A percentile compares a stretch with the other conserved stretches of the same genome.
Conservation (phyloP, 257 asterid genomes). For the Plectranthus barbatus region DNA sequence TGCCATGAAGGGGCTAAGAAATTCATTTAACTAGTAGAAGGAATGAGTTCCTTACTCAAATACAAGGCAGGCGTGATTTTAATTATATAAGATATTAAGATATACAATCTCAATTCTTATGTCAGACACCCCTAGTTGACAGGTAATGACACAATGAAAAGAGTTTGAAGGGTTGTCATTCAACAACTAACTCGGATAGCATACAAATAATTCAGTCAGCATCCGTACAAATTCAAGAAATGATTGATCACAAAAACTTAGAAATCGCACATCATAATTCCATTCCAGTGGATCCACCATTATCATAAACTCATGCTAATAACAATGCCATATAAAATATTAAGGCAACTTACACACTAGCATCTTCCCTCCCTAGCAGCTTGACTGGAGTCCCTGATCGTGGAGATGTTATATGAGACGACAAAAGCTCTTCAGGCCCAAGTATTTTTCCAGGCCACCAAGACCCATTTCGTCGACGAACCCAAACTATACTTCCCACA, state of each 20-base stretch:
- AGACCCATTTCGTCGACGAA: constrained; percentile 92
- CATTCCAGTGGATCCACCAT: constrained; percentile 14
- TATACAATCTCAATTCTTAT: too few species aligned
- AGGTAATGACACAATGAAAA: background rate
- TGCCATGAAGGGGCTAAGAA: too few species aligned
- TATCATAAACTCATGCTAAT: background rate
- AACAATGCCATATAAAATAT: constrained; percentile 4
- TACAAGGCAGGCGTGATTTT: too few species aligned
- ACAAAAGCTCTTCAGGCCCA: constrained; percentile 77
- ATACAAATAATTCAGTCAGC: too few species aligned
- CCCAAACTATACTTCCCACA: constrained; percentile 99
- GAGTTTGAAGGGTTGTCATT: too few species aligned
- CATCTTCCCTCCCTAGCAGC: constrained; percentile 99
- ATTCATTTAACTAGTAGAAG: too few species aligned
- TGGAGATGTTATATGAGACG: constrained; percentile 79
- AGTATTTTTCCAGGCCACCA: constrained; percentile 99
- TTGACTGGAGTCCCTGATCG: constrained; percentile 99
- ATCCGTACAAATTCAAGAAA: background rate
- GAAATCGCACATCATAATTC: background rate
- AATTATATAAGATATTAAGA: too few species aligned
- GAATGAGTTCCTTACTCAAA: too few species aligned
- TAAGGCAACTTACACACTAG: constrained; percentile 80
- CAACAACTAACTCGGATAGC: too few species aligned
- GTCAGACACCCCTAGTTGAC: background rate
- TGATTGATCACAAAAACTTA: background rate